Base-by-base conservation (phyloP, 2,329 filamentous ascomycete species). In the Hymenoscyphus fraxineus region DNA sequence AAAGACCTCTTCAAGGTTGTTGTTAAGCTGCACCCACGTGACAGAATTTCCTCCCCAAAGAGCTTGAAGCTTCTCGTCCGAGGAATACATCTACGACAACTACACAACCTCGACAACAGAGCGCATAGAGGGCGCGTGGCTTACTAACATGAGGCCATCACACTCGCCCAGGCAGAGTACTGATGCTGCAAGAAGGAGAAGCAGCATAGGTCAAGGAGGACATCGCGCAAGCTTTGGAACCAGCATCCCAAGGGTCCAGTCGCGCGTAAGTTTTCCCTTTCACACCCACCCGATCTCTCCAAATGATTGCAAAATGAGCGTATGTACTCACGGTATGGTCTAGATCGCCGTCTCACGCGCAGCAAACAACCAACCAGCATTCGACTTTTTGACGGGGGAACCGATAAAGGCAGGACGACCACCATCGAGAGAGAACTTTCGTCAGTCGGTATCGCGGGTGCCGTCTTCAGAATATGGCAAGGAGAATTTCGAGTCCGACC, bases 381-480 rank as follows among this genome's bases (percentile, higher is more conserved):
- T 85, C 69, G 85, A 89, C 69, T 80, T 88, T 44, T 74, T 89
- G 10, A 82, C 83, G 1, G 85, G 84, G 35, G 80, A 79, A 62
- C 81, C 85, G 32, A 64, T 74, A 73, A 65, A 68, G 60, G 27
- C 39, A 31, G 15, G 74, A 73, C 79, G 69, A 67, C 71, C 71
- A 4, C 69, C 71, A 15, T 71, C 69, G 10, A 68, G 70, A 66
- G 72, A 69, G 35, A 44, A 41, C 32, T 70, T 71, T n/a, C 60
- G 70, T 61, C 60, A 68, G 57, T 72, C 70, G 32, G 61, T 87
- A 85, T 61, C 41, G 51, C 44, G 60, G 85, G 72, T 83, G 69
- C 82, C 83, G 39, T 85, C 85, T 0, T 79, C 82, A 0, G 85
- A 86, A 65, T 81, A 81, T n/a, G 72, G 81, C 19, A 57, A 85